Conservation (phyloP, 176 grass and related monocot species). For the Oryza punctata region DNA sequence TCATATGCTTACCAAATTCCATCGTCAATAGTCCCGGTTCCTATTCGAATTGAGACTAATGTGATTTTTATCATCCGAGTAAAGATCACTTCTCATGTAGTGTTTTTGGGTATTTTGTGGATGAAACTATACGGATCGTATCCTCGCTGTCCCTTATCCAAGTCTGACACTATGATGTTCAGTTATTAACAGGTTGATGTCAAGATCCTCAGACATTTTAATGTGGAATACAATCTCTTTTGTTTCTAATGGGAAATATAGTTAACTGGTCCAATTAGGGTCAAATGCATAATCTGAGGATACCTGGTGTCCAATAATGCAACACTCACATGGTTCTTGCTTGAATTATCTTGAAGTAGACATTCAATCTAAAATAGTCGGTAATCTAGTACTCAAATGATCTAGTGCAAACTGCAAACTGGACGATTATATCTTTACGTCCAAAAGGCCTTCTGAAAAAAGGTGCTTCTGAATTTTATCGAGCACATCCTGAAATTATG, state of each 20-base stretch:
- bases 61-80: too few relatives aligned
- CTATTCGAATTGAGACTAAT: too few relatives aligned
- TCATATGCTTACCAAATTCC: too few relatives aligned
- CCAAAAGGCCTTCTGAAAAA: too few relatives aligned
- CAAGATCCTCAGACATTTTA: not conserved
- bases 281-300: not conserved
- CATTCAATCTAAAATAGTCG: not conserved
- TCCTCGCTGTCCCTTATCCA: not conserved
- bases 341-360: not conserved
- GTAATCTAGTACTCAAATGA: not conserved
- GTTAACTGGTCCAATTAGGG: not conserved
- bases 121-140: not conserved
- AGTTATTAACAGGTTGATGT: not conserved
- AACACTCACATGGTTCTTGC: not conserved
- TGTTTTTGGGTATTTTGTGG: not conserved
- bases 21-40: too few relatives aligned
- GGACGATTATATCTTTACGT: too few relatives aligned
- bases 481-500: too few relatives aligned
- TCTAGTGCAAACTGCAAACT: not conserved
- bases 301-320: not conserved
- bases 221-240: not conserved
- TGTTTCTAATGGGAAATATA: not conserved
- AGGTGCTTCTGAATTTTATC: too few relatives aligned
- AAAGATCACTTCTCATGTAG: too few relatives aligned
- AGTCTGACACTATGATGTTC: not conserved